Percentiles rank a stretch among this genome's conserved stretches.
Evolutionary conservation across 106 monocot genomes (phyloP).

Genomic region (Acorus calamus): DNA sequence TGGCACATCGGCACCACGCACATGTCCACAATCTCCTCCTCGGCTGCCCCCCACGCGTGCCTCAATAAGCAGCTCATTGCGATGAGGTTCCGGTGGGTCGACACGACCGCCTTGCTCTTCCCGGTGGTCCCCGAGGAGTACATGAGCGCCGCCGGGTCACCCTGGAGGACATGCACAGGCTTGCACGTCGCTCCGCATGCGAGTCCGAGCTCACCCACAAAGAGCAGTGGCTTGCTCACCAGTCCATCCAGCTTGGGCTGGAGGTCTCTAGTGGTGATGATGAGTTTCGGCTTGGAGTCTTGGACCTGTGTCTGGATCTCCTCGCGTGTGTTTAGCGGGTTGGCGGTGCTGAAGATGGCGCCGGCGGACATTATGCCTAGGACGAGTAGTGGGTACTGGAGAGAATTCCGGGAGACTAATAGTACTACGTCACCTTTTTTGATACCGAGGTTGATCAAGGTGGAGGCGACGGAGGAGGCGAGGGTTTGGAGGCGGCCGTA

Average conservation of each 20-base stretch:
- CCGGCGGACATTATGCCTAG: constrained; percentile 58
- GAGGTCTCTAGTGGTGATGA: constrained; percentile 42
- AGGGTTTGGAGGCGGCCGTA: constrained; percentile 29
- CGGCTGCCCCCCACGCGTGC: constrained; percentile 15
- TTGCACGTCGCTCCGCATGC: constrained; percentile 1
- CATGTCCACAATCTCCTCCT: constrained; percentile 25
- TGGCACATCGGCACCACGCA: constrained; percentile 68
- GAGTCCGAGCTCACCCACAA: constrained; percentile 26
- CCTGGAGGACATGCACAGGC: background rate
- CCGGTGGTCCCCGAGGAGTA: constrained; percentile 92
- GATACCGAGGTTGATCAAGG: constrained; percentile 18
- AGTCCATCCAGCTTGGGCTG: constrained; percentile 15
- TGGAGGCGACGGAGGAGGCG: constrained; percentile 14
- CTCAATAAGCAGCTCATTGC: constrained; percentile 32
- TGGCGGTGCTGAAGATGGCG: constrained; percentile 52
- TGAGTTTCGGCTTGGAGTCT: constrained; percentile 35
- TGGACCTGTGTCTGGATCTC: constrained; percentile 42
- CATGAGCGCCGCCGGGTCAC: constrained; percentile 50
- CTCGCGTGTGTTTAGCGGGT: constrained; percentile 41
- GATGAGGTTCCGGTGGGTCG: constrained; percentile 46
- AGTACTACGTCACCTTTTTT: constrained; percentile 37
- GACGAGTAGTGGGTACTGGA: constrained; percentile 44
- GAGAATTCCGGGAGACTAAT: constrained; percentile 37
- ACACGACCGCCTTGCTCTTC: constrained; percentile 52
- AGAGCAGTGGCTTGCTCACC: constrained; percentile 11